These are phyloP conservation scores for Pleomassaria siparia DNA, from an alignment of 2,329 filamentous ascomycete genomes.

Conservation along the genomic window DNA sequence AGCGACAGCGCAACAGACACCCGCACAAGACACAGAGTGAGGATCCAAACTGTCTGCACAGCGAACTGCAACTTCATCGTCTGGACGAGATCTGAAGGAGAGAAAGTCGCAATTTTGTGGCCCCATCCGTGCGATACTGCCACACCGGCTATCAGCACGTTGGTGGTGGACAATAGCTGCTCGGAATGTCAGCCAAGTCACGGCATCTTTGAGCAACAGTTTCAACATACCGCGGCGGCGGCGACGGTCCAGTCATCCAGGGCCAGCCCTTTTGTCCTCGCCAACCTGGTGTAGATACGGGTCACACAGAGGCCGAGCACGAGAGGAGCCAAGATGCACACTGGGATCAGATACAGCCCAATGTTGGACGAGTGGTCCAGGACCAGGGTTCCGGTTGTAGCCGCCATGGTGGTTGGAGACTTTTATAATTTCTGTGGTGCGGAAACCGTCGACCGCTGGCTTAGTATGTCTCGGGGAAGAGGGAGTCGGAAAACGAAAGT, in stretches of 20 bases:
- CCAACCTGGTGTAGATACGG: conserved; percentile 24
- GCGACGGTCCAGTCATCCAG: conserved; percentile 32
- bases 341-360: conserved; percentile 22
- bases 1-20: conserved; percentile 29
- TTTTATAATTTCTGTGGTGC: not conserved
- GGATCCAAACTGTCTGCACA: conserved; percentile 27
- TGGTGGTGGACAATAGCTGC: conserved; percentile 20
- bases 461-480: not conserved
- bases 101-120: conserved; percentile 19
- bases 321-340: conserved; percentile 19
- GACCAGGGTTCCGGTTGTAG: conserved; percentile 7
- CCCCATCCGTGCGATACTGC: conserved; percentile 27
- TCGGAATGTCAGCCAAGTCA: not conserved
- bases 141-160: conserved; percentile 16
- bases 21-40: conserved; percentile 24
- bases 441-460: not conserved
- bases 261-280: conserved; percentile 17
- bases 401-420: conserved; percentile 1
- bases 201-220: not conserved
- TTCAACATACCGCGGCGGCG: conserved; percentile 22
- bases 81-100: conserved; percentile 12
- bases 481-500: not conserved
- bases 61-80: conserved; percentile 26
- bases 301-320: conserved; percentile 20
- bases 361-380: conserved; percentile 24